Evolutionary conservation across 805 yeast species (phyloP).

Genomic region (Saturnispora halmiae): DNA sequence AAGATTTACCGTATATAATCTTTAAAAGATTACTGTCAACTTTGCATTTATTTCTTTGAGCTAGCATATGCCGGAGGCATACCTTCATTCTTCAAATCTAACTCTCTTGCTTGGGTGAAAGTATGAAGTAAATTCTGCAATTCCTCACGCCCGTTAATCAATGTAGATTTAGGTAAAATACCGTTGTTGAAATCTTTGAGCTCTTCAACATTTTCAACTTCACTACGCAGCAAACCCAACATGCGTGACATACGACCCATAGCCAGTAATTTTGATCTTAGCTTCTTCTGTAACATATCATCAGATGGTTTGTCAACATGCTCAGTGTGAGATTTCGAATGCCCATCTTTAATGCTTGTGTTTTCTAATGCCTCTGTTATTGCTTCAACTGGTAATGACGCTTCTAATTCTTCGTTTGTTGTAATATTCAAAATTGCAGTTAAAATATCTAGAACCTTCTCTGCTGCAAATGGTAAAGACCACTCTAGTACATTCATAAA

Average conservation of each 20-base stretch:
- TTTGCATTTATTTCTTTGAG: conserved; percentile 5
- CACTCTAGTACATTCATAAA: conserved; percentile 96
- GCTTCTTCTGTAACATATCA: conserved; percentile 15
- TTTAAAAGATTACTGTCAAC: no score
- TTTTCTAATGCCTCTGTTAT: conserved; percentile 7
- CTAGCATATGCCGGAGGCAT: conserved; percentile 75
- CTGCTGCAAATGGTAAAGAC: conserved; percentile 96
- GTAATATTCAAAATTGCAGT: conserved; percentile 72
- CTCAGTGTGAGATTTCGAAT: not conserved
- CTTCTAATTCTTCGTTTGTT: conserved; percentile 12
- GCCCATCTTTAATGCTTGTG: not conserved
- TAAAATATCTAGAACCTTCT: conserved; percentile 87
- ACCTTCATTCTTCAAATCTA: conserved; percentile 78
- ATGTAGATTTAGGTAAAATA: conserved; percentile 75
- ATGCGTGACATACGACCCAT: conserved; percentile 66
- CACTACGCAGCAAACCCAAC: conserved; percentile 83
- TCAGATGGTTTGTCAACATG: conserved; percentile 10
- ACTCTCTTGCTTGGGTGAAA: conserved; percentile 75
- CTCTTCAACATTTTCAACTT: conserved; percentile 76
- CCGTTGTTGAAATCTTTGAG: conserved; percentile 68
- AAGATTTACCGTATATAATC: no score
- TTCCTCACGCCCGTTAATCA: conserved; percentile 76
- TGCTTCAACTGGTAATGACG: conserved; percentile 4
- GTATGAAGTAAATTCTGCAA: conserved; percentile 56
- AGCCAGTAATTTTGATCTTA: conserved; percentile 2